Evolutionary conservation across 192 early-diverging fungal genomes (phyloP).

Genomic region (Coemansia sp.): DNA sequence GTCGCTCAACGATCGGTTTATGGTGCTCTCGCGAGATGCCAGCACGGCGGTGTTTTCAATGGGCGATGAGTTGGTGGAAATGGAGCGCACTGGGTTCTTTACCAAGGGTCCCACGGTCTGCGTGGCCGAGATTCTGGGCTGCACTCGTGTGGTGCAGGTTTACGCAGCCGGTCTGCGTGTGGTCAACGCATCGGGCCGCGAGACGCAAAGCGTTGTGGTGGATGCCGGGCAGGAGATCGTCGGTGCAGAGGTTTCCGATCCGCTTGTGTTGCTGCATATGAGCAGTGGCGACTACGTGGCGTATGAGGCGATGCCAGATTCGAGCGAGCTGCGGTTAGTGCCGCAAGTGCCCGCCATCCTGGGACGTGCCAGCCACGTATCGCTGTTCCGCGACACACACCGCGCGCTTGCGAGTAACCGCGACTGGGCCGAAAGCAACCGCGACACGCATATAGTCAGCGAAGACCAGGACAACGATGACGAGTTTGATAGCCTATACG

Average conservation of each 20-base stretch:
- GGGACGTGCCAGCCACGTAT: slow-evolving; percentile 1
- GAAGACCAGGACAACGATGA: slow-evolving; percentile 5
- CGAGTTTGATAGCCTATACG: slow-evolving; percentile 44
- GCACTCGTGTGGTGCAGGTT: slow-evolving; percentile 81
- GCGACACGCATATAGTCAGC: slow-evolving; percentile 5
- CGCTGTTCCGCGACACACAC: slow-evolving; percentile 42
- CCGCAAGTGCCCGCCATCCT: slow-evolving; percentile 12
- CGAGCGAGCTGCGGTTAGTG: slow-evolving; percentile 26
- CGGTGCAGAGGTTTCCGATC: slow-evolving; percentile 74
- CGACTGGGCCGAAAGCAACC: slow-evolving; percentile 40
- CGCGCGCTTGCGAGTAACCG: slow-evolving; percentile 27
- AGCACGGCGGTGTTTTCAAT: slow-evolving; percentile 65
- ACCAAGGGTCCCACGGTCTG: slow-evolving; percentile 73
- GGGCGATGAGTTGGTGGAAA: slow-evolving; percentile 81
- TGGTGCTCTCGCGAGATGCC: slow-evolving; percentile 41
- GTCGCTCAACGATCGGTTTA: slow-evolving; percentile 33
- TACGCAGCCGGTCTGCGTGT: slow-evolving; percentile 70
- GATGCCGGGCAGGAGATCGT: slow-evolving; percentile 55
- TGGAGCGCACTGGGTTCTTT: slow-evolving; percentile 71
- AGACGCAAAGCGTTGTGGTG: slow-evolving; percentile 20
- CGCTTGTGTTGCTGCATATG: slow-evolving; percentile 74
- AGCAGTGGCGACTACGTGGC: slow-evolving; percentile 63
- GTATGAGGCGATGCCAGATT: slow-evolving; percentile 59
- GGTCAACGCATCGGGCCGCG: slow-evolving; percentile 57
- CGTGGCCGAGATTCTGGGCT: slow-evolving; percentile 69